A percentile compares a stretch with the other conserved stretches of the same genome.
Conservation (phyloP, 2,329 filamentous ascomycete genomes). For the Microdochium trichocladiopsis region DNA sequence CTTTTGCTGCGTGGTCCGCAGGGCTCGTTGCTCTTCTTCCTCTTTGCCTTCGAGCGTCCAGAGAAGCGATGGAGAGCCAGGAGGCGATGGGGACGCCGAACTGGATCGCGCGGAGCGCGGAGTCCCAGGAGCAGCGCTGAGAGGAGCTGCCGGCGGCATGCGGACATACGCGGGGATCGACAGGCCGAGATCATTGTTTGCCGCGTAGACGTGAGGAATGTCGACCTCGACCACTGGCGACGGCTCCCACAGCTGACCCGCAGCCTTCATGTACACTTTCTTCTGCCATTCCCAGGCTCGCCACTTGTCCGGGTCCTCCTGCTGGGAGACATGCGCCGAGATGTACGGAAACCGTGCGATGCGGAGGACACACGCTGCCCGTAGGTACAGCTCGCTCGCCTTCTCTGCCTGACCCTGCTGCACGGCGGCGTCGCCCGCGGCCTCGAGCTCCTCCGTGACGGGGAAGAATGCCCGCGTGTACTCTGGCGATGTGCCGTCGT, state of each 20-base stretch:
- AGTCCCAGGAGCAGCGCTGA: too few species aligned
- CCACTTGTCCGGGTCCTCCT: slow-evolving; percentile 41
- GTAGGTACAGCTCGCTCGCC: slow-evolving; percentile 59
- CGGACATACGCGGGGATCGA: slow-evolving; percentile 60
- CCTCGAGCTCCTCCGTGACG: slow-evolving; percentile 48
- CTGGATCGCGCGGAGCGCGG: slow-evolving; percentile 28
- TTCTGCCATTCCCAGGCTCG: slow-evolving; percentile 62
- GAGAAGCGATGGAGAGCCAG: background rate
- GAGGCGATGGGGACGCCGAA: background rate
- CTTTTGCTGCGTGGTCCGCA: too few species aligned
- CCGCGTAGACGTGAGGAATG: slow-evolving; percentile 49
- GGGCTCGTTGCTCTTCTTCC: background rate
- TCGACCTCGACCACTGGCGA: slow-evolving; percentile 53
- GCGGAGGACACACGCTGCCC: slow-evolving; percentile 65
- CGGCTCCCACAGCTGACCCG: slow-evolving; percentile 38
- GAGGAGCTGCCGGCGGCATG: slow-evolving; percentile 44
- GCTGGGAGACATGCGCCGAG: slow-evolving; percentile 23
- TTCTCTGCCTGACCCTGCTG: slow-evolving; percentile 37
- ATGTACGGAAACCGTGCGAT: slow-evolving; percentile 65
- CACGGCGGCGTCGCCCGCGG: slow-evolving; percentile 40
- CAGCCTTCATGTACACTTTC: slow-evolving; percentile 50
- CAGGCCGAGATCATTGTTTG: slow-evolving; percentile 39
- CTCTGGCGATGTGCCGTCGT: slow-evolving; percentile 56
- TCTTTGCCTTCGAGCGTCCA: background rate
- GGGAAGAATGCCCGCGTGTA: slow-evolving; percentile 61